A percentile compares a stretch with the other conserved stretches of the same genome.
Conservation (phyloP, 2,329 filamentous ascomycete species). For the Acarospora socialis region DNA sequence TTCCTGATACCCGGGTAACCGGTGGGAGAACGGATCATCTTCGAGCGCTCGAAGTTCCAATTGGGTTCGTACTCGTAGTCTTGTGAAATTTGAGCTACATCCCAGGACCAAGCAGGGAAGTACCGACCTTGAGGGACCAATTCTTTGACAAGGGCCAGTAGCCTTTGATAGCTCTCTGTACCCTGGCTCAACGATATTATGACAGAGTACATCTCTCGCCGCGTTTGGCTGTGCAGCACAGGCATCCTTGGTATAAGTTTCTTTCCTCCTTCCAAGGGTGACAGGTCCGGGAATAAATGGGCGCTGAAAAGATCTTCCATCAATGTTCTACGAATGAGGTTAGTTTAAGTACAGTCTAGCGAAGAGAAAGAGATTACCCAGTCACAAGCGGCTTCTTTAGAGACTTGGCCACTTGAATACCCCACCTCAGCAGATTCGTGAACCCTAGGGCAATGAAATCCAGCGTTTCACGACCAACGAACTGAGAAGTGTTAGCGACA, state of each 20-base stretch:
- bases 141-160: slow-evolving; percentile 38
- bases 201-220: slow-evolving; percentile 46
- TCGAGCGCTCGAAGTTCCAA: slow-evolving; percentile 48
- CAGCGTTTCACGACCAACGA: slow-evolving; percentile 31
- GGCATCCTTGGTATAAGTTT: slow-evolving; percentile 27
- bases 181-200: slow-evolving; percentile 43
- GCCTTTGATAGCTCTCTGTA: slow-evolving; percentile 31
- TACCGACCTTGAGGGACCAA: slow-evolving; percentile 37
- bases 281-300: slow-evolving; percentile 50
- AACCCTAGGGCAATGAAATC: slow-evolving; percentile 31
- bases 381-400: slow-evolving; percentile 22
- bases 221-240: slow-evolving; percentile 40
- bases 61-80: slow-evolving; percentile 48
- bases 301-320: slow-evolving; percentile 43
- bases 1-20: slow-evolving; percentile 87
- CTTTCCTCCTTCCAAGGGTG: slow-evolving; percentile 18
- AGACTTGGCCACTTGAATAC: slow-evolving; percentile 25
- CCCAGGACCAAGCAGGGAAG: slow-evolving; percentile 13
- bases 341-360: slow-evolving; percentile 5
- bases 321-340: slow-evolving; percentile 23
- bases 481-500: slow-evolving; percentile 21
- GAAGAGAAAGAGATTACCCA: slow-evolving; percentile 15
- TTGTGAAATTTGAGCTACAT: slow-evolving; percentile 20
- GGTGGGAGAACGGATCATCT: slow-evolving; percentile 57
- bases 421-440: slow-evolving; percentile 28